Evolutionary conservation across 2,329 filamentous ascomycete species (phyloP).

Genomic region (Septoria linicola): DNA sequence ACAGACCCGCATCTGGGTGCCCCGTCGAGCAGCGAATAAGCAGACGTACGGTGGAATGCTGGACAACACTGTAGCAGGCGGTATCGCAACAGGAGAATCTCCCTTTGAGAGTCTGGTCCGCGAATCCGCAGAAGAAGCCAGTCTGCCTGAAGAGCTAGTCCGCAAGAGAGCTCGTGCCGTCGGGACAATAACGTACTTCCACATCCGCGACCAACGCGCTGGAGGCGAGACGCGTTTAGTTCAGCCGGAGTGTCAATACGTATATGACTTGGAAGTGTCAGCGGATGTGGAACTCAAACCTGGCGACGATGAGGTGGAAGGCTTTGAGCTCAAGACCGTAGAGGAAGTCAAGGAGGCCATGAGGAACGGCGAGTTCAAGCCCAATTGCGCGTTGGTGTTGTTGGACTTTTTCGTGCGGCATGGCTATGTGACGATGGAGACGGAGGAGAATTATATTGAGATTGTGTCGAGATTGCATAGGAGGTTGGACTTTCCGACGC

Average conservation of each 20-base stretch:
- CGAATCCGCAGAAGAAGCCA: conserved; percentile 87
- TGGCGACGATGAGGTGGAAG: conserved; percentile 84
- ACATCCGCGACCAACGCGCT: conserved; percentile 71
- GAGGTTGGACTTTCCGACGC: conserved; percentile 69
- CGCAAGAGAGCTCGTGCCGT: conserved; percentile 57
- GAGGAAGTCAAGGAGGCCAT: conserved; percentile 73
- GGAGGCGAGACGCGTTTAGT: conserved; percentile 79
- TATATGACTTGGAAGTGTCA: conserved; percentile 83
- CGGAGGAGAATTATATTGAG: conserved; percentile 75
- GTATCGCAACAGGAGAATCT: conserved; percentile 75
- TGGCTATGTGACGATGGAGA: conserved; percentile 73
- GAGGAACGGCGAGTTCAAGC: conserved; percentile 76
- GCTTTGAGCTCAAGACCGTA: conserved; percentile 74
- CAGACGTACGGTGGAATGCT: conserved; percentile 88
- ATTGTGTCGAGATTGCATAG: conserved; percentile 76
- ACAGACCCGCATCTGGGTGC: conserved; percentile 79
- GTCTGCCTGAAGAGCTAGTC: conserved; percentile 68
- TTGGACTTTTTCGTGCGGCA: conserved; percentile 89
- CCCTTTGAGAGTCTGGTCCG: conserved; percentile 80
- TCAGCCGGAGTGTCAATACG: conserved; percentile 87
- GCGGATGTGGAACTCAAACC: conserved; percentile 68
- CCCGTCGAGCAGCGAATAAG: conserved; percentile 72
- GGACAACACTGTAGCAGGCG: conserved; percentile 90
- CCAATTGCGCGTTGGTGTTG: conserved; percentile 81
- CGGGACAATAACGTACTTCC: conserved; percentile 80